A percentile compares a stretch with the other conserved stretches of the same genome.
These are phyloP conservation scores for Salix exigua DNA, from an alignment of 345 rosid species.

Conservation along the genomic window DNA sequence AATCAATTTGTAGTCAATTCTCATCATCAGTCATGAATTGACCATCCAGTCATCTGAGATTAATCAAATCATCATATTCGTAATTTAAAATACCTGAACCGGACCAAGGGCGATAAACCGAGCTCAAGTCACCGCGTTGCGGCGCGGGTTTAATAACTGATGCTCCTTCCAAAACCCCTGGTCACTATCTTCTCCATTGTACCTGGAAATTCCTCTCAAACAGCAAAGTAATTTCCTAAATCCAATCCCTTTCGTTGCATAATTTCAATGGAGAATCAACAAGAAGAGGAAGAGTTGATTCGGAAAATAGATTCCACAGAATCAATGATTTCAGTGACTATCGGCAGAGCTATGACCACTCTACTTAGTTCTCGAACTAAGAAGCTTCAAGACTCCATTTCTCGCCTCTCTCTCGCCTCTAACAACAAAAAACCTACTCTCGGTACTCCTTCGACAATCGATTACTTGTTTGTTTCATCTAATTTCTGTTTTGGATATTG, in stretches of 20 bases:
- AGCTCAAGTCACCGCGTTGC: too few relatives aligned
- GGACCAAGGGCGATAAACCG: too few relatives aligned
- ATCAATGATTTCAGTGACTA: conserved; percentile 52
- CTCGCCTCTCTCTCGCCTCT: conserved; percentile 43
- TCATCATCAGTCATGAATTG: too few relatives aligned
- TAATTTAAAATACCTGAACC: too few relatives aligned
- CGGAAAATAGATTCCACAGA: conserved; percentile 44
- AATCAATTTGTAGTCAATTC: too few relatives aligned
- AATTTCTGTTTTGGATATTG: neutral
- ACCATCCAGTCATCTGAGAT: too few relatives aligned
- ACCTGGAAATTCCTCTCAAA: neutral
- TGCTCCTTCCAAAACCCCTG: too few relatives aligned
- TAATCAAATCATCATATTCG: too few relatives aligned
- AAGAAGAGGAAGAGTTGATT: conserved; percentile 36
- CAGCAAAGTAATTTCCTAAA: neutral
- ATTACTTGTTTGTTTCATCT: neutral
- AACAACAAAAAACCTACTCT: conserved; percentile 28
- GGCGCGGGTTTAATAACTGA: too few relatives aligned
- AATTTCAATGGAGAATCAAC: conserved; percentile 27
- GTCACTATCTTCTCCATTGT: neutral
- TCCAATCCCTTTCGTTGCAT: neutral
- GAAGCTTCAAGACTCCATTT: conserved; percentile 56
- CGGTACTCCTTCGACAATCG: conserved; percentile 26
- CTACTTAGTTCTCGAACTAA: conserved; percentile 62
- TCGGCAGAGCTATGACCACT: conserved; percentile 56